Percentiles rank a stretch among this genome's conserved stretches.
Conservation (phyloP, 306 rosid species). For the Lathyrus sativus region DNA sequence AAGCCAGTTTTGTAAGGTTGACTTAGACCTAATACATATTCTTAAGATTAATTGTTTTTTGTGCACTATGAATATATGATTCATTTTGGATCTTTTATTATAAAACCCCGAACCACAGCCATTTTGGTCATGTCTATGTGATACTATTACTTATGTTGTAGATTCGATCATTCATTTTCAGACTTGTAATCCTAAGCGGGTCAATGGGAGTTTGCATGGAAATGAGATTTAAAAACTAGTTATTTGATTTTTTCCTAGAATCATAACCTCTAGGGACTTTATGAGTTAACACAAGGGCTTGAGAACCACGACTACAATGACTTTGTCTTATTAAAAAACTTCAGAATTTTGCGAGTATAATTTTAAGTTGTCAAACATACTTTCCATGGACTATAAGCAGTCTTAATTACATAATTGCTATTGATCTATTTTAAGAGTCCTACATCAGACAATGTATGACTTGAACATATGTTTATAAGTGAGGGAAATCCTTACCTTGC, state of each 20-base stretch:
- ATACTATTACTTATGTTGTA: slow-evolving; percentile 3
- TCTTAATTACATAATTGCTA: slow-evolving; percentile 3
- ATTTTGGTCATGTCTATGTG: background rate
- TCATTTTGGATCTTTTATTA: background rate
- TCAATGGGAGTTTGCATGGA: background rate
- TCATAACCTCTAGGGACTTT: background rate
- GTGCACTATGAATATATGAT: no score
- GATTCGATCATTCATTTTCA: background rate
- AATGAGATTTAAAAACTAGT: slow-evolving; percentile 2
- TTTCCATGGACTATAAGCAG: slow-evolving; percentile 12
- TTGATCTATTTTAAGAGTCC: background rate
- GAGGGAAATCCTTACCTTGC: no score
- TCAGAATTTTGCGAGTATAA: slow-evolving; percentile 16
- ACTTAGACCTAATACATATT: no score
- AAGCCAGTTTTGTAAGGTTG: no score
- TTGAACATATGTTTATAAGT: no score
- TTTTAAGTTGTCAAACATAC: slow-evolving; percentile 21
- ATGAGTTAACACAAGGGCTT: background rate
- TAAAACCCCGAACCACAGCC: background rate
- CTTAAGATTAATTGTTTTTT: no score
- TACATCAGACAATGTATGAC: no score
- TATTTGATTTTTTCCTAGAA: background rate
- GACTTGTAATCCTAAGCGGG: background rate
- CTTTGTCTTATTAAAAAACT: slow-evolving; percentile 5
- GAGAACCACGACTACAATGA: background rate